phyloP scores from a whole-genome alignment of 768 basidiomycete species.

The Trametes cinnabarina region DNA sequence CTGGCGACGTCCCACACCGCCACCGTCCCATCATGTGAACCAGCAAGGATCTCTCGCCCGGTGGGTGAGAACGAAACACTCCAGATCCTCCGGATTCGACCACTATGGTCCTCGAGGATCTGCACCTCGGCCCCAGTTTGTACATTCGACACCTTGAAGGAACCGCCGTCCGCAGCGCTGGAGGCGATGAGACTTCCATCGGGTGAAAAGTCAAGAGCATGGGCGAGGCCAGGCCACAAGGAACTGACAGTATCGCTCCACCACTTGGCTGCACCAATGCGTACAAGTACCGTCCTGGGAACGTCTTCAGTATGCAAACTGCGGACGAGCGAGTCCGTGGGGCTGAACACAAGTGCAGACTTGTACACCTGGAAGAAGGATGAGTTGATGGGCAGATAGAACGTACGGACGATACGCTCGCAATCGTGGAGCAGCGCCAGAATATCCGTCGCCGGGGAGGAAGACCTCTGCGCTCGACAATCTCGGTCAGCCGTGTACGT shows the following conservation, averaged over 20 bases:
- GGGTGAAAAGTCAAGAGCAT: conserved; percentile 4
- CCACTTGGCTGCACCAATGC: background rate
- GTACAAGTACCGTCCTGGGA: background rate
- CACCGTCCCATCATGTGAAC: background rate
- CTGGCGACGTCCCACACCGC: background rate
- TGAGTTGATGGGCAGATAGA: conserved; percentile 12
- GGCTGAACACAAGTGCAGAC: conserved; percentile 1
- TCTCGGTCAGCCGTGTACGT: no score
- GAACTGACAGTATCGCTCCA: background rate
- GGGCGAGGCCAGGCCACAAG: background rate
- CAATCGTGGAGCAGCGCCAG: no score
- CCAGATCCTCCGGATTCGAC: background rate
- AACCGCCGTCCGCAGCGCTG: background rate
- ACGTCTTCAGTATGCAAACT: background rate
- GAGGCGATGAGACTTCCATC: background rate
- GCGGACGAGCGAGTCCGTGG: background rate
- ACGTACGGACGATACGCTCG: conserved; percentile 1
- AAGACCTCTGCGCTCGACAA: no score
- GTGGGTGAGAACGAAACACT: background rate
- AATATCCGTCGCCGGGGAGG: no score
- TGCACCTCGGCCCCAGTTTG: background rate
- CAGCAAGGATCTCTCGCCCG: background rate
- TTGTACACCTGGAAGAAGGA: conserved; percentile 16
- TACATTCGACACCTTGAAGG: conserved; percentile 6
- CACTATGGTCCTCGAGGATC: background rate